phyloP scores from a whole-genome alignment of 495 filamentous ascomycete species.

The Neurospora tetraspora region DNA sequence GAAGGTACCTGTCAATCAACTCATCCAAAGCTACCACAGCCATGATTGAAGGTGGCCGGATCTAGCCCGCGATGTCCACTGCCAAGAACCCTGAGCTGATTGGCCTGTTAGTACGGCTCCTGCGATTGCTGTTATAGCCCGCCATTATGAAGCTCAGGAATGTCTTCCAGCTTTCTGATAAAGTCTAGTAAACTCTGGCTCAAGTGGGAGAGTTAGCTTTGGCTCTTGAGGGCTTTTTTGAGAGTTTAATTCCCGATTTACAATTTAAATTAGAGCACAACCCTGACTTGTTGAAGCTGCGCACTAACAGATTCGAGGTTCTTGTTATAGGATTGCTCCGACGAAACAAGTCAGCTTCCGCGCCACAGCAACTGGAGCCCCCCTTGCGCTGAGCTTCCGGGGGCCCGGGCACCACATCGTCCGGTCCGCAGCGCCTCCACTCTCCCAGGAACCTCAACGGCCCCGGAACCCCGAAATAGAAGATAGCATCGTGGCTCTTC shows the following conservation, averaged over 20 bases:
- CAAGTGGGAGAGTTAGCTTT: neutral
- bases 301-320: neutral
- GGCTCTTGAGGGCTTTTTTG: too few relatives aligned
- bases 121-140: neutral
- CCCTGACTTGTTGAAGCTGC: neutral
- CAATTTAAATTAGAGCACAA: neutral
- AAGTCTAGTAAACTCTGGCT: too few relatives aligned
- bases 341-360: neutral
- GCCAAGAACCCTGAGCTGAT: neutral
- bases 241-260: neutral
- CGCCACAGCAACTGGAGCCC: neutral
- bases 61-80: neutral
- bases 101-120: neutral
- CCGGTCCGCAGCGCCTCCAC: neutral
- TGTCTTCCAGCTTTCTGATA: neutral
- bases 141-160: neutral
- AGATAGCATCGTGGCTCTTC: neutral
- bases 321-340: neutral
- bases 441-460: neutral
- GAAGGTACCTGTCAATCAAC: neutral
- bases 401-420: neutral
- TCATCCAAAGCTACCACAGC: neutral
- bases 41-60: neutral
- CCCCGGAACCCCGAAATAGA: neutral
- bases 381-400: neutral